phyloP scores from a whole-genome alignment of 2,329 filamentous ascomycete species.

The Aspergillus ruber region DNA sequence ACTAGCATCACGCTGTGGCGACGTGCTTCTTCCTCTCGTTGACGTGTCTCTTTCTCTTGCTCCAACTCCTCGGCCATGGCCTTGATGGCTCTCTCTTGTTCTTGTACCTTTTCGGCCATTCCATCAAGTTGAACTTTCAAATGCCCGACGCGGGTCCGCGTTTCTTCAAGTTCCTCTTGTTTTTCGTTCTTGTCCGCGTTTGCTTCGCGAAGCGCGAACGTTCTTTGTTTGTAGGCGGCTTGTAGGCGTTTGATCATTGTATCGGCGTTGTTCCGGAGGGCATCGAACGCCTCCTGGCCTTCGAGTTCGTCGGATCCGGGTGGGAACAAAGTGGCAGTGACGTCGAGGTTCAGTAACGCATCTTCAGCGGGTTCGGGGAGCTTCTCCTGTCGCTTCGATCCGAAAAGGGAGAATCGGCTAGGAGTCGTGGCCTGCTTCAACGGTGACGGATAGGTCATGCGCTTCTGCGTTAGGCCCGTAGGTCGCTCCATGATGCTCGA shows the following conservation, averaged over 20 bases:
- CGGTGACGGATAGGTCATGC: conserved; percentile 23
- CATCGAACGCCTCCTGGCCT: conserved; percentile 50
- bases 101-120: conserved; percentile 49
- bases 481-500: conserved; percentile 11
- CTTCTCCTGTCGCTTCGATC: conserved; percentile 28
- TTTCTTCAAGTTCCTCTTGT: conserved; percentile 56
- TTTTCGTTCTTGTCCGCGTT: conserved; percentile 51
- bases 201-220: conserved; percentile 45
- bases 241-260: conserved; percentile 51
- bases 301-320: conserved; percentile 43
- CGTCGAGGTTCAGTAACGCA: conserved; percentile 50
- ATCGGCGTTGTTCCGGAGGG: conserved; percentile 52
- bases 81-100: conserved; percentile 53
- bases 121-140: conserved; percentile 57
- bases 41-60: conserved; percentile 35
- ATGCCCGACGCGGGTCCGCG: conserved; percentile 51
- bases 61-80: conserved; percentile 45
- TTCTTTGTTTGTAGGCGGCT: conserved; percentile 49
- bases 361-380: conserved; percentile 41
- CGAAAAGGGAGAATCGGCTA: conserved; percentile 40
- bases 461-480: conserved; percentile 20
- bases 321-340: conserved; percentile 50
- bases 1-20: conserved; percentile 28
- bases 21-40: conserved; percentile 34
- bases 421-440: conserved; percentile 29